Evolutionary conservation across 805 yeast species (phyloP), one percentile per base, ranked within the genome.

Genomic region (Dipodascus albidus): DNA sequence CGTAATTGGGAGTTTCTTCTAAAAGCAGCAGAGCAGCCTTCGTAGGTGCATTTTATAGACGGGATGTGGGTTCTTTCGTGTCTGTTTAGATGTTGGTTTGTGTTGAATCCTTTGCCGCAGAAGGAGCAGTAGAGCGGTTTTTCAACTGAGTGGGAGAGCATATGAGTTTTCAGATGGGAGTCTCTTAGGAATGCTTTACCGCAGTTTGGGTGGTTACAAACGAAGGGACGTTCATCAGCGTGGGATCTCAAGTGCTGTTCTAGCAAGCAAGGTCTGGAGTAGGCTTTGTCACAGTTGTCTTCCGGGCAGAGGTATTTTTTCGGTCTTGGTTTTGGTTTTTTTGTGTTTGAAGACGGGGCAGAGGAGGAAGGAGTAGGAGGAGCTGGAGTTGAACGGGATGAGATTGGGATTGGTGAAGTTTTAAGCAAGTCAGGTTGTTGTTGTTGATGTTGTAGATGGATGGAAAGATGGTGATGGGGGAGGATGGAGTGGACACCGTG

Each of bases 241-340:
- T 93, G 99, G 0, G 85, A 67, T 42, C 91, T 72, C 56, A 77
- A 74, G 62, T 93, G 99, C 61, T 87, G 96, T 35, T 83, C 86
- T 51, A 93, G 71, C 9, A 88, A 72, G 1, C 95, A 82, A 0
- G 97, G 97, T 50, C 91, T 74, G 3, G 85, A 71, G 62, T 88
- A 91, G 1, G 85, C 77, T 65, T 88, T 91, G 27, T 69, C 77
- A 62, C 98, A 93, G 2, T 78, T 83, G 3, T 73, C 76, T 55
- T 72, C 76, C 19, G 74, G 77, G 66, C 98, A 91, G 11, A 66
- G 62, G 63, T 84, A 83, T 22, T 67, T 72, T 62, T 87, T 88
- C 0, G 78, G 76, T 51, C 89, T 71, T 3, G 75, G 64, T 24
- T 56, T 58, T 11, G 49, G 31, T 19, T 38, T 38, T 17, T 17